These are phyloP conservation scores for Clarireedia homoeocarpa DNA, from an alignment of 2,329 filamentous ascomycete species.

Conservation along the genomic window DNA sequence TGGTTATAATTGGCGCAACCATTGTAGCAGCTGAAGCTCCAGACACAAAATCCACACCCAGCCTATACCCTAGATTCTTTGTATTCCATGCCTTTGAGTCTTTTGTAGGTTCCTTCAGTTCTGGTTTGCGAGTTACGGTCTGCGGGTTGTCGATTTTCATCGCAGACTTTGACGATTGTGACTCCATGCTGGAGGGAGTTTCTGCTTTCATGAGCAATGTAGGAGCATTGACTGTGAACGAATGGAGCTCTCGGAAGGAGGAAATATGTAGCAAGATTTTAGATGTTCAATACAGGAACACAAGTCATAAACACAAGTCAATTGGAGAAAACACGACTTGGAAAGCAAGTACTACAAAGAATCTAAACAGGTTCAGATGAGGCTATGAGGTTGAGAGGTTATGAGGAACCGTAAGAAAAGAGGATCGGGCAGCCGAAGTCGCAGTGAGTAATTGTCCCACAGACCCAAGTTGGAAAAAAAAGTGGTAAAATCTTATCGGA, in stretches of 20 bases:
- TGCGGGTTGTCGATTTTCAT: slow-evolving; percentile 7
- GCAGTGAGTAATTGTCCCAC: neutral
- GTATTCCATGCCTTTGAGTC: slow-evolving; percentile 58
- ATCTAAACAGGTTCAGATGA: neutral
- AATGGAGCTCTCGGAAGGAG: neutral
- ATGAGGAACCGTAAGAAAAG: neutral
- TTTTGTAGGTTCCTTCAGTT: slow-evolving; percentile 11
- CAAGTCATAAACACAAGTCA: too few species aligned
- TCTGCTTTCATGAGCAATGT: neutral
- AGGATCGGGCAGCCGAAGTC: neutral
- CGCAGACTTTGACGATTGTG: neutral
- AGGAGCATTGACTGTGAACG: neutral
- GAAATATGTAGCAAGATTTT: neutral
- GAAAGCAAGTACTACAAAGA: neutral
- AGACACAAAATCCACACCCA: slow-evolving; percentile 60
- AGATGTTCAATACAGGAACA: neutral
- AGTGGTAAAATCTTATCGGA: neutral
- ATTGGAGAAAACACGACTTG: too few species aligned
- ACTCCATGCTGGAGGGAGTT: neutral
- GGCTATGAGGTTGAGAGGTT: neutral
- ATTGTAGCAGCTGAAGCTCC: slow-evolving; percentile 65
- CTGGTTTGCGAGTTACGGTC: slow-evolving; percentile 5
- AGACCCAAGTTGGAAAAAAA: neutral
- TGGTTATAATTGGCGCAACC: slow-evolving; percentile 76
- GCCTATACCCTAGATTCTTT: slow-evolving; percentile 56